Conservation (phyloP, 2,329 filamentous ascomycete species). For the Fusarium pseudonygamai region DNA sequence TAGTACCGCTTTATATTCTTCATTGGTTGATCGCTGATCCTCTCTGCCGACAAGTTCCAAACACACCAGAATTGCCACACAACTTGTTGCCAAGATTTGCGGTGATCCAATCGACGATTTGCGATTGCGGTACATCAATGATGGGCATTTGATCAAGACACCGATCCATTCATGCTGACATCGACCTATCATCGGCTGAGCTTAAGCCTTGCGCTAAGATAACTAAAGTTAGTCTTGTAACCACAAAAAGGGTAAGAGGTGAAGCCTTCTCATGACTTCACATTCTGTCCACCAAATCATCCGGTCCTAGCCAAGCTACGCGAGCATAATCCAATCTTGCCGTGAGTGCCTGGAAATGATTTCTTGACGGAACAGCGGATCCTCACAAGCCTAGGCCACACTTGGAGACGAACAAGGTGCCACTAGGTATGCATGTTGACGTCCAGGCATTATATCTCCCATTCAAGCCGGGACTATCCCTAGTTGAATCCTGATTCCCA, state of each 20-base stretch:
- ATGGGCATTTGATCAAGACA: neutral
- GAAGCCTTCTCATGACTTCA: neutral
- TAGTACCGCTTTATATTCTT: neutral
- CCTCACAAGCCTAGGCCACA: neutral
- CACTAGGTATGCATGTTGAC: neutral
- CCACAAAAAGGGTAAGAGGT: neutral
- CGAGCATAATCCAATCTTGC: neutral
- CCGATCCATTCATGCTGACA: neutral
- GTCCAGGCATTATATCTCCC: neutral
- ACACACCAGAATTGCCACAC: neutral
- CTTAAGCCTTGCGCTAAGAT: neutral
- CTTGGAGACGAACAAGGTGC: neutral
- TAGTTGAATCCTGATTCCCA: neutral
- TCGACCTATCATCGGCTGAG: neutral
- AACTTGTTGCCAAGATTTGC: neutral
- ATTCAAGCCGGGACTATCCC: neutral
- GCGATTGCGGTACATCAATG: neutral
- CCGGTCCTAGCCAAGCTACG: neutral
- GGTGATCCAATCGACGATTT: neutral
- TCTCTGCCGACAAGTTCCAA: neutral
- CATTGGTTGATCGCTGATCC: neutral
- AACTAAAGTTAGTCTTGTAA: neutral
- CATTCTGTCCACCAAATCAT: too few species aligned
- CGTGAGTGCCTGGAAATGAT: neutral
- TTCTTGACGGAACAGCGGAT: neutral